phyloP scores from a whole-genome alignment of 352 stramenopile species.

The Phytopythium kandeliae region DNA sequence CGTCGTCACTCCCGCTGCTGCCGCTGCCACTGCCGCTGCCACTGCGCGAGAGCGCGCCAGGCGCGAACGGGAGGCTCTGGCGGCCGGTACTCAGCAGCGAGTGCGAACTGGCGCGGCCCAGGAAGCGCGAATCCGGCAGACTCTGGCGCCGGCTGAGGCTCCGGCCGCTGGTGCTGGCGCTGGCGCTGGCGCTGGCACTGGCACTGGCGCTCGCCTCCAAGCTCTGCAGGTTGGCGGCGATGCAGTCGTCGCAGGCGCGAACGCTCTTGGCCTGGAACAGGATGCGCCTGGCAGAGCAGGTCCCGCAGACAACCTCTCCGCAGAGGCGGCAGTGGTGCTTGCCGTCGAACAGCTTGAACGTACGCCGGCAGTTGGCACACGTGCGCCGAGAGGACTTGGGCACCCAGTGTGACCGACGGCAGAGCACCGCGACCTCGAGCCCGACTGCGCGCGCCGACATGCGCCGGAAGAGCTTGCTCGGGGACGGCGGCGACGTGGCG shows the following conservation, averaged over 20 bases:
- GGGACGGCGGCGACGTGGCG: slow-evolving; percentile 5
- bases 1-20: not conserved
- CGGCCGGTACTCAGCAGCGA: slow-evolving; percentile 10
- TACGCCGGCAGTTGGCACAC: slow-evolving; percentile 61
- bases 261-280: slow-evolving; percentile 69
- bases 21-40: not conserved
- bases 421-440: slow-evolving; percentile 61
- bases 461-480: slow-evolving; percentile 37
- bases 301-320: slow-evolving; percentile 67
- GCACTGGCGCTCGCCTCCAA: too few species aligned
- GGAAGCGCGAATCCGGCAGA: slow-evolving; percentile 17
- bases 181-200: too few species aligned
- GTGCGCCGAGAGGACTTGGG: slow-evolving; percentile 57
- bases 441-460: slow-evolving; percentile 60
- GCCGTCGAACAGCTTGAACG: slow-evolving; percentile 51
- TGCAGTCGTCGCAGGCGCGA: slow-evolving; percentile 70
- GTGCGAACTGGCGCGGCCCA: slow-evolving; percentile 12
- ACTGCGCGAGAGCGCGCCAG: not conserved
- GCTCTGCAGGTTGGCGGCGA: slow-evolving; percentile 51
- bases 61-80: slow-evolving; percentile 16
- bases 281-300: slow-evolving; percentile 70
- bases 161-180: slow-evolving; percentile 13
- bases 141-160: slow-evolving; percentile 38
- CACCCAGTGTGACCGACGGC: slow-evolving; percentile 69
- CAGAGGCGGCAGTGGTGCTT: slow-evolving; percentile 82